These are phyloP conservation scores for Sporothrix curviconia DNA, from an alignment of 2,329 filamentous ascomycete species.

Conservation along the genomic window DNA sequence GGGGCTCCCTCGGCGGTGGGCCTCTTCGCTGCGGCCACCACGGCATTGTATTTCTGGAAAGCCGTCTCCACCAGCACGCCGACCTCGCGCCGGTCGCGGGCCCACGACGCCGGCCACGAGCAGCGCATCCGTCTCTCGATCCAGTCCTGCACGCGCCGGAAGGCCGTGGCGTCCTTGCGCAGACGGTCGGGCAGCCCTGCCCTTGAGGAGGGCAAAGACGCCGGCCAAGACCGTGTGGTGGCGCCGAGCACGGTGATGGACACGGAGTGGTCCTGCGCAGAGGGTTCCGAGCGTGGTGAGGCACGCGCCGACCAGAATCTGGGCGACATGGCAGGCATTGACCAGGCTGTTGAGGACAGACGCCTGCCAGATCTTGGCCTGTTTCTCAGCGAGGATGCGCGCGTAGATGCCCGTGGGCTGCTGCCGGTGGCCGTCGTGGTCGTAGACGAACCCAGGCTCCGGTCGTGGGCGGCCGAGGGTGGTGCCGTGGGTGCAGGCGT, in stretches of 20 bases:
- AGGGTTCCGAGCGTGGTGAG: slow-evolving; percentile 41
- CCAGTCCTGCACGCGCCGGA: slow-evolving; percentile 43
- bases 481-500: slow-evolving; percentile 19
- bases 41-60: slow-evolving; percentile 31
- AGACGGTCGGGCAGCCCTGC: slow-evolving; percentile 43
- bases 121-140: slow-evolving; percentile 47
- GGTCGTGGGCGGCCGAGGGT: not conserved
- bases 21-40: slow-evolving; percentile 14
- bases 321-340: slow-evolving; percentile 37
- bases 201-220: slow-evolving; percentile 49
- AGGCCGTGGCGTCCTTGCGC: slow-evolving; percentile 40
- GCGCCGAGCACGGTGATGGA: slow-evolving; percentile 53
- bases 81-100: slow-evolving; percentile 35
- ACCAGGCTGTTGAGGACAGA: slow-evolving; percentile 31
- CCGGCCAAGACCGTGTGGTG: slow-evolving; percentile 56
- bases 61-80: slow-evolving; percentile 36
- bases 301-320: slow-evolving; percentile 42
- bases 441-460: not conserved
- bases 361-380: slow-evolving; percentile 29
- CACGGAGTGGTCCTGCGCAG: slow-evolving; percentile 42
- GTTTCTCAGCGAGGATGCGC: slow-evolving; percentile 30
- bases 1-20: not conserved
- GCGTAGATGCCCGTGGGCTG: slow-evolving; percentile 36
- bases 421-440: slow-evolving; percentile 31
- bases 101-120: slow-evolving; percentile 37